Evolutionary conservation across 495 filamentous ascomycete species (phyloP), one percentile per base, ranked within the genome.

Genomic region (Jackrogersella minutella): DNA sequence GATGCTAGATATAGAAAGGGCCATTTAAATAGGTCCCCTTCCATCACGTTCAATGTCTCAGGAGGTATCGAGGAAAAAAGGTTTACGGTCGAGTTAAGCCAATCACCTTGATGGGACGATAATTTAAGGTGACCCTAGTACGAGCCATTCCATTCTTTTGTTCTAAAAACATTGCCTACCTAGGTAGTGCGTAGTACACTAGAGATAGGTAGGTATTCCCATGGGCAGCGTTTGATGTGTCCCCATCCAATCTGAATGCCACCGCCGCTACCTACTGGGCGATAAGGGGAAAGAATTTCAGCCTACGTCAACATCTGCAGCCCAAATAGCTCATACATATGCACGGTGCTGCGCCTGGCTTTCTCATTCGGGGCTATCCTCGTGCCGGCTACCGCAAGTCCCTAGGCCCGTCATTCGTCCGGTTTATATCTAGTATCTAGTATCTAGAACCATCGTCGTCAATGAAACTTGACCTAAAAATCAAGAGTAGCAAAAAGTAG

Each of bases 231-330:
- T n/a, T n/a, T n/a, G n/a, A n/a, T n/a, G n/a, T n/a, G n/a, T n/a
- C n/a, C n/a, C n/a, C n/a, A n/a, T n/a, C n/a, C n/a, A n/a, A 64
- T 65, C 37, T 52, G 53, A 17, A 37, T 16, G 9, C 11, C n/a
- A 54, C 52, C 13, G 36, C 41, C 19, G 37, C 61, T 50, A 24
- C 40, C 50, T 28, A 26, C 54, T 52, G 46, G 46, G 28, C 33
- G 64, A 61, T 62, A 67, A 54, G 59, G 50, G 37, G 55, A 34
- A 59, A 37, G 56, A 57, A 58, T 62, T 62, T 62, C 56, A 54
- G 41, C 58, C 57, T 70, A 70, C 67, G 67, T 70, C 67, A 70
- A 70, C 62, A 62, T 55, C 31, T 70, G 67, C 67, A 70, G 54
- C 62, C 53, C 67, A 58, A 64, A 69, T 69, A 64, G 44, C 61